phyloP scores from a whole-genome alignment of 768 basidiomycete species.

The Boletus sensibilis region DNA sequence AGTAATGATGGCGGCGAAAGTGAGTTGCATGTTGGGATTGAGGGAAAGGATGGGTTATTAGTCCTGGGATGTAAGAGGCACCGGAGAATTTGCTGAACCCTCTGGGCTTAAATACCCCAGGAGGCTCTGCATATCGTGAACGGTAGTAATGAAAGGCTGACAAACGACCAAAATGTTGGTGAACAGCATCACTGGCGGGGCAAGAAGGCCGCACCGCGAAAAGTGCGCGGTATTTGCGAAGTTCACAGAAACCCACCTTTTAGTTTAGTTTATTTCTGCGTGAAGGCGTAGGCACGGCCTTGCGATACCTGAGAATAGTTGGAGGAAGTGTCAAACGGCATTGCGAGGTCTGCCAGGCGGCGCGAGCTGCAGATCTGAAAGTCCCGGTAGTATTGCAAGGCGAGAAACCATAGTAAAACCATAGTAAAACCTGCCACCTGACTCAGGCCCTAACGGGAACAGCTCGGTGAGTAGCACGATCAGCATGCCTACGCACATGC shows the following conservation, averaged over 20 bases:
- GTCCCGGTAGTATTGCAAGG: not conserved
- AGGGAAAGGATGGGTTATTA: not conserved
- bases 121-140: not conserved
- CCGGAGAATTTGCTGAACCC: not conserved
- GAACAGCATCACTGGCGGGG: not conserved
- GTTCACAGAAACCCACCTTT: not conserved
- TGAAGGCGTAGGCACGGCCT: too few species aligned
- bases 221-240: not conserved
- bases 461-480: not conserved
- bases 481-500: not conserved
- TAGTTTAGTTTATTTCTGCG: not conserved
- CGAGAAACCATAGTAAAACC: too few species aligned
- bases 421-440: not conserved
- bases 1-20: conserved; percentile 10
- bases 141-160: not conserved
- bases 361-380: not conserved
- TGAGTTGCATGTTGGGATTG: conserved; percentile 18
- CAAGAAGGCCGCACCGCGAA: conserved; percentile 1
- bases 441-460: not conserved
- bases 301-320: not conserved
- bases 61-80: not conserved
- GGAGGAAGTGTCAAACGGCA: not conserved
- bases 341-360: not conserved
- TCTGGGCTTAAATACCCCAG: conserved; percentile 9
- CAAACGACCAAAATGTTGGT: not conserved